phyloP scores from a whole-genome alignment of 768 basidiomycete species.

The Agaricus subrufescens region DNA sequence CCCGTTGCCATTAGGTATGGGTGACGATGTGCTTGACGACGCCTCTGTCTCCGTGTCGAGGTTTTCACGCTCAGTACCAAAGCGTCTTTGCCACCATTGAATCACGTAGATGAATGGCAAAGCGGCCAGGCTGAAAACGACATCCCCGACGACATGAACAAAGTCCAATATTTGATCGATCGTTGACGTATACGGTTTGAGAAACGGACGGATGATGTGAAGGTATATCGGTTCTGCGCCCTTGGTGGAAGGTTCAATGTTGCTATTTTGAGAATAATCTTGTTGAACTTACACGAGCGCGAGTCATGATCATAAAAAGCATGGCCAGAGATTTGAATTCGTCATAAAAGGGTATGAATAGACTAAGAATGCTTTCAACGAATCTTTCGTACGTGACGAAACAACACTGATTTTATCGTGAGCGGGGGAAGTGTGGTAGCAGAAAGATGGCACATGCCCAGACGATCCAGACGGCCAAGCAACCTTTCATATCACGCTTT shows the following conservation, averaged over 20 bases:
- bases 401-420: conserved; percentile 48
- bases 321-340: conserved; percentile 74
- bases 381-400: conserved; percentile 64
- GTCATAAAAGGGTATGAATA: conserved; percentile 81
- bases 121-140: conserved; percentile 39
- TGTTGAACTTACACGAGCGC: conserved; percentile 54
- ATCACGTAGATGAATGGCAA: conserved; percentile 32
- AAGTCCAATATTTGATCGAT: conserved; percentile 65
- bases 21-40: conserved; percentile 15
- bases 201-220: conserved; percentile 71
- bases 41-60: conserved; percentile 17
- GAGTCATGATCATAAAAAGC: conserved; percentile 71
- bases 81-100: conserved; percentile 32
- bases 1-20: not conserved
- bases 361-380: conserved; percentile 56
- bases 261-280: not conserved
- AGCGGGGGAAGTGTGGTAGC: not conserved
- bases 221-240: conserved; percentile 84
- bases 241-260: conserved; percentile 29
- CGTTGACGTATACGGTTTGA: conserved; percentile 68
- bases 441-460: conserved; percentile 50
- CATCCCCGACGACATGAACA: conserved; percentile 58
- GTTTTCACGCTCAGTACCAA: conserved; percentile 11
- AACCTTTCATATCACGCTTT: conserved; percentile 84
- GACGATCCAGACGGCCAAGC: conserved; percentile 79